A percentile compares a stretch with the other conserved stretches of the same genome.
Evolutionary conservation across 208 protist genomes (phyloP).

Genomic region (Novymonas esmeraldas): DNA sequence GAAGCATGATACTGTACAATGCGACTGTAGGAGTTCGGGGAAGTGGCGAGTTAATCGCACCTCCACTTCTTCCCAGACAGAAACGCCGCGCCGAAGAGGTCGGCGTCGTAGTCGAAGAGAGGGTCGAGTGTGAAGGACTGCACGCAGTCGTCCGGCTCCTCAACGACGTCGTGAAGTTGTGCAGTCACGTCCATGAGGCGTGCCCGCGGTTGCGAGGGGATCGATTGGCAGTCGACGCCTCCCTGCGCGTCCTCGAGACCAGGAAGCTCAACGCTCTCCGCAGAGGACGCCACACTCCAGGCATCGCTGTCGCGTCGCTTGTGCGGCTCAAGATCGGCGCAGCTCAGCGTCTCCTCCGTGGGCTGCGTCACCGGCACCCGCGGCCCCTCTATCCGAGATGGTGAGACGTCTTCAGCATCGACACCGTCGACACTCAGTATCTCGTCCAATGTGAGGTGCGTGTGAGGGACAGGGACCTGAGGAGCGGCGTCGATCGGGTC

Average conservation of each 20-base stretch:
- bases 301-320: neutral
- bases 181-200: neutral
- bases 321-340: neutral
- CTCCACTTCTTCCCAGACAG: constrained; percentile 11
- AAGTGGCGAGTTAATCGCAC: constrained; percentile 3
- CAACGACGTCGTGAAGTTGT: constrained; percentile 22
- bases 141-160: constrained; percentile 44
- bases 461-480: too few relatives aligned
- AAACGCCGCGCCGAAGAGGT: constrained; percentile 39
- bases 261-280: constrained; percentile 2
- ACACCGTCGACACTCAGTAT: constrained; percentile 17
- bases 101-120: constrained; percentile 64
- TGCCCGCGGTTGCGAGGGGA: too few relatives aligned
- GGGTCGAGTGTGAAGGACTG: constrained; percentile 57
- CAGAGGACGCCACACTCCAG: neutral
- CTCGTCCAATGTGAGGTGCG: constrained; percentile 22
- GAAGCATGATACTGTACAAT: too few relatives aligned
- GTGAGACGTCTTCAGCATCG: neutral
- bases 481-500: too few relatives aligned
- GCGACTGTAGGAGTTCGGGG: too few relatives aligned
- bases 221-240: too few relatives aligned
- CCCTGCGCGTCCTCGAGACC: neutral
- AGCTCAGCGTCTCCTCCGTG: neutral
- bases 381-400: too few relatives aligned
- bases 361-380: neutral